Percentiles rank a stretch among this genome's conserved stretches.
These are phyloP conservation scores for Dendrothele bispora DNA, from an alignment of 768 basidiomycete species.

Conservation along the genomic window DNA sequence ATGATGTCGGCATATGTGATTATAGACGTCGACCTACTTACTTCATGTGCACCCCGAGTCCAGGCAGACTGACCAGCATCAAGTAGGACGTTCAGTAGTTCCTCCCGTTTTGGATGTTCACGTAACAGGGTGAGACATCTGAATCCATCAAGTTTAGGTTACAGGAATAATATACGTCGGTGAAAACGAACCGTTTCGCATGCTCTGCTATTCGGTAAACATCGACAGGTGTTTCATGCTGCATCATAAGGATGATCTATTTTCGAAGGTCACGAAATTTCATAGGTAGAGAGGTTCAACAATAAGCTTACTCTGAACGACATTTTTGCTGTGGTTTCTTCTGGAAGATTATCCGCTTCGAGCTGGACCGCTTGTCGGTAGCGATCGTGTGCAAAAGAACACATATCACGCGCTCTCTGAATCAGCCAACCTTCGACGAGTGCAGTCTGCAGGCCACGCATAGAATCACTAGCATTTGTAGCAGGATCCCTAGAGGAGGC, in stretches of 20 bases:
- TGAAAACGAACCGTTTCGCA: slow-evolving; percentile 50
- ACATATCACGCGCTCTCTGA: slow-evolving; percentile 73
- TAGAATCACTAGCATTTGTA: slow-evolving; percentile 52
- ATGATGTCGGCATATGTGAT: neutral
- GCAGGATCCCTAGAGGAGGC: slow-evolving; percentile 47
- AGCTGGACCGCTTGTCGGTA: slow-evolving; percentile 72
- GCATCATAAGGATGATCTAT: slow-evolving; percentile 71
- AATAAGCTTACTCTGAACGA: slow-evolving; percentile 53
- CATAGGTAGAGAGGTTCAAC: neutral
- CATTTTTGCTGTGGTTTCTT: slow-evolving; percentile 60
- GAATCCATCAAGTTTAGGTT: slow-evolving; percentile 1
- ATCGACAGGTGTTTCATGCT: slow-evolving; percentile 60
- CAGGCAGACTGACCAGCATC: slow-evolving; percentile 73
- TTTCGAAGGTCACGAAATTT: slow-evolving; percentile 7
- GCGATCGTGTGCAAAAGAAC: slow-evolving; percentile 72
- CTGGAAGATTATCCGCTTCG: slow-evolving; percentile 52
- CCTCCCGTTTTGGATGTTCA: slow-evolving; percentile 60
- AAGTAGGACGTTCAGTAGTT: slow-evolving; percentile 58
- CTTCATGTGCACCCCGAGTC: slow-evolving; percentile 75
- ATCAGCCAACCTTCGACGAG: slow-evolving; percentile 75
- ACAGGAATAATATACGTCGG: neutral
- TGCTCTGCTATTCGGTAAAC: slow-evolving; percentile 72
- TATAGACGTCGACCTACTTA: slow-evolving; percentile 21
- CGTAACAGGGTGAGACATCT: slow-evolving; percentile 65
- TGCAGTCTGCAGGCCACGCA: slow-evolving; percentile 67